A percentile compares a stretch with the other conserved stretches of the same genome.
These are phyloP conservation scores for Jamesozyma gamospora DNA, from an alignment of 805 yeast species.

Conservation along the genomic window DNA sequence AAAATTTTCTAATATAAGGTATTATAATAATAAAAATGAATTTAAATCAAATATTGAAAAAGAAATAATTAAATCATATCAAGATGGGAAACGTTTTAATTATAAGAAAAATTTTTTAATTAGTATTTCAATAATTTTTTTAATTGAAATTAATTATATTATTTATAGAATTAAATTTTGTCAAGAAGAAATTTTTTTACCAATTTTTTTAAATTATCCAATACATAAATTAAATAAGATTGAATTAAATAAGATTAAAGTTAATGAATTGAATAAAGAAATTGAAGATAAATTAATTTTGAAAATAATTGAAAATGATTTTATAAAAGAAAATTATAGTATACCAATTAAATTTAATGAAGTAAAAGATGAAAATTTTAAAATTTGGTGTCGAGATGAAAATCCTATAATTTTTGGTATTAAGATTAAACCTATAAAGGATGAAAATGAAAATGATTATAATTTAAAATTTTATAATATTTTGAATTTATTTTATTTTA, in stretches of 20 bases:
- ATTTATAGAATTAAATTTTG: conserved; percentile 22
- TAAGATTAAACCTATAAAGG: conserved; percentile 10
- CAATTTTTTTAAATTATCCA: conserved; percentile 19
- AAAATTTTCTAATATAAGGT: too few relatives aligned
- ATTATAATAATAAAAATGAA: too few relatives aligned
- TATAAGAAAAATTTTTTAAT: conserved; percentile 11
- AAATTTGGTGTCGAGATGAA: conserved; percentile 27
- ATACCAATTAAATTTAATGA: conserved; percentile 20
- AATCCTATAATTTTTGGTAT: conserved; percentile 24
- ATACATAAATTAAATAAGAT: conserved; percentile 16
- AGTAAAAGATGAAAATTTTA: conserved; percentile 12
- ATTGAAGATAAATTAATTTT: conserved; percentile 17
- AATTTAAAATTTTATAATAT: conserved; percentile 19
- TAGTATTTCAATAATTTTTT: too few relatives aligned
- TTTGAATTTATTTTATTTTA: conserved; percentile 20
- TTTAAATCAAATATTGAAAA: too few relatives aligned
- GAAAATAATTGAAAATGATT: conserved; percentile 20
- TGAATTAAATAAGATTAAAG: conserved; percentile 17
- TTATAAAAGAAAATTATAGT: conserved; percentile 26
- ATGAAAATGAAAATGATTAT: background rate
- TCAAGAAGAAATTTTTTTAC: conserved; percentile 20
- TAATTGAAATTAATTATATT: conserved; percentile 19
- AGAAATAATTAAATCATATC: conserved; percentile 1
- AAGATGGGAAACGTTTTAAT: conserved; percentile 1
- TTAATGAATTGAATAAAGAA: conserved; percentile 12